phyloP scores from a whole-genome alignment of 2,329 filamentous ascomycete genomes.

The Fusarium oligoseptatum region DNA sequence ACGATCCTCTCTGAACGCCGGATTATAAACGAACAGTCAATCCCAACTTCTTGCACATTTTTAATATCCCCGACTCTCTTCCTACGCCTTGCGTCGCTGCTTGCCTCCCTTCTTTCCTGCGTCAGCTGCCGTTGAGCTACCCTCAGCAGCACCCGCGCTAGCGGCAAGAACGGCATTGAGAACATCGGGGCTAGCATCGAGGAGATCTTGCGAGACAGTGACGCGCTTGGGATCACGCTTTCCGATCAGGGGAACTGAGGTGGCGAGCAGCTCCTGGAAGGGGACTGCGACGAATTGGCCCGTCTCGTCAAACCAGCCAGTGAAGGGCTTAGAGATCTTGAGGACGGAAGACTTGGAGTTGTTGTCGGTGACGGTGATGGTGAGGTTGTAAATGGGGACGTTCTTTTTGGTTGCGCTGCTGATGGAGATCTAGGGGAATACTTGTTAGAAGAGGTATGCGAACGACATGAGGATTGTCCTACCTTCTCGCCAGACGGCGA shows the following conservation, averaged over 20 bases:
- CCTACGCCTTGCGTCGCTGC: constrained; percentile 61
- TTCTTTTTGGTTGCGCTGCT: constrained; percentile 81
- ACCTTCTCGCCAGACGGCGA: constrained; percentile 76
- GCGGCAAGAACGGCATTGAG: constrained; percentile 62
- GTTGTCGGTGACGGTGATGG: constrained; percentile 67
- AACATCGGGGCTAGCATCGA: constrained; percentile 60
- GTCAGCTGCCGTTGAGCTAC: constrained; percentile 50
- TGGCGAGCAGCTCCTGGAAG: constrained; percentile 83
- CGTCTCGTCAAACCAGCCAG: constrained; percentile 79
- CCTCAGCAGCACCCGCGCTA: constrained; percentile 46
- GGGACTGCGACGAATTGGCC: constrained; percentile 81
- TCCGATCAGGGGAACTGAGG: constrained; percentile 75
- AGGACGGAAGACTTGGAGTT: constrained; percentile 58
- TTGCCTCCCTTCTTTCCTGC: constrained; percentile 59
- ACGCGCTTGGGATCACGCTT: constrained; percentile 73
- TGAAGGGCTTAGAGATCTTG: constrained; percentile 75
- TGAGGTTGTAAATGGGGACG: constrained; percentile 83
- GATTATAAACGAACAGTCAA: constrained; percentile 20
- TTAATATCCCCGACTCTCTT: background rate
- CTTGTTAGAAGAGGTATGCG: constrained; percentile 24
- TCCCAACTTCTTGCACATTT: constrained; percentile 5
- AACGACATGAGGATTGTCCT: constrained; percentile 55
- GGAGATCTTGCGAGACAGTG: constrained; percentile 53
- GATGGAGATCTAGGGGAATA: constrained; percentile 74
- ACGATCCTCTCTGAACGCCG: constrained; percentile 39